Evolutionary conservation across 2,329 filamentous ascomycete genomes (phyloP), one percentile per base, ranked within the genome.

Genomic region (Colletotrichum liaoningense): DNA sequence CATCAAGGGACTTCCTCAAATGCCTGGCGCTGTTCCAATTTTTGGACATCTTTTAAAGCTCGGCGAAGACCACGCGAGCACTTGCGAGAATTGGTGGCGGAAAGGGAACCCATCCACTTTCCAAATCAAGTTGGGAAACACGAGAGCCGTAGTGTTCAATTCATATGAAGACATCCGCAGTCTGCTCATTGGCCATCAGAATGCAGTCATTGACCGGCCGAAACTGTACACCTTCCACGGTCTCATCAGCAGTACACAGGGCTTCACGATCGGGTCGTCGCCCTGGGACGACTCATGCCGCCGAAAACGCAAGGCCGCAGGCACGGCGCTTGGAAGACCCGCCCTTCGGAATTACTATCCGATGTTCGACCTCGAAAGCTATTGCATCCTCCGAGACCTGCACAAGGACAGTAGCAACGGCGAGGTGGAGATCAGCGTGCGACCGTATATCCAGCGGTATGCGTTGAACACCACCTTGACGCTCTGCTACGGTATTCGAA

Each of bases 231-330:
- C 94, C 1, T 96, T 95, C 81, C 94, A 95, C 82, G 93, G 89
- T 5, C 92, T 95, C 4, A 92, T 95, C 3, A 95, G 93, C 1
- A 90, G 88, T 42, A 94, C 92, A 0, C 92, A 95, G 77, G 93
- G 93, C 6, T 93, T 95, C 81, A 96, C 94, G 0, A 95, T 97
- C 74, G 94, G 94, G 1, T 95, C 94, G 0, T 95, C 93, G 0
- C 94, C 94, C 0, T 97, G 94, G 92, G 93, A 95, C 74, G 93
- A 95, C 63, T 94, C 91, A 2, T 94, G 93, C 83, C 96, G 95
- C 81, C 86, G 88, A 28, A 89, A 93, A 11, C 90, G 94, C 75
- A 95, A 95, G 84, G 93, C 93, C 0, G 94, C 93, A 1, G 93
- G 93, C 4, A 95, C 93, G 0, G 93, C 94, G 0, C 86, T 96